Percentiles rank a stretch among this genome's conserved stretches.
phyloP scores from a whole-genome alignment of 768 basidiomycete species.

The Termitomyces sp. region DNA sequence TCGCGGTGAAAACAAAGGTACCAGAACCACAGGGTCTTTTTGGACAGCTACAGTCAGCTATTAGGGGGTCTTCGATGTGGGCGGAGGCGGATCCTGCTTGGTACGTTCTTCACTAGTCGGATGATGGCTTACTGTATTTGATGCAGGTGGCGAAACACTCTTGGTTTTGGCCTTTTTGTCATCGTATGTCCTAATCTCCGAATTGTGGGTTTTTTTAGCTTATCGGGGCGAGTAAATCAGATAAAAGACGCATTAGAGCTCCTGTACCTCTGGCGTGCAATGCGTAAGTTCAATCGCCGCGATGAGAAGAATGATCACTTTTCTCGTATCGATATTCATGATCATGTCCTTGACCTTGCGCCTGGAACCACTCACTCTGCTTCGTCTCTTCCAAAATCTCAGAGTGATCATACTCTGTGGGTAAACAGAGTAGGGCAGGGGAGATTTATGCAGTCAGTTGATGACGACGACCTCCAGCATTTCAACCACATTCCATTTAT shows the following conservation, averaged over 20 bases:
- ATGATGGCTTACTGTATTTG: not conserved
- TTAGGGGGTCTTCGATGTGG: slow-evolving; percentile 51
- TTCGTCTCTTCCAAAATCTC: not conserved
- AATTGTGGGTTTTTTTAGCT: not conserved
- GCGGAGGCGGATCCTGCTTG: slow-evolving; percentile 68
- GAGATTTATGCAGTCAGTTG: not conserved
- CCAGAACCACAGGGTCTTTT: slow-evolving; percentile 7
- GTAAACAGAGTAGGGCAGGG: no score
- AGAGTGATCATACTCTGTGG: not conserved
- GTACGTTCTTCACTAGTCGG: slow-evolving; percentile 21
- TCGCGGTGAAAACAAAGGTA: slow-evolving; percentile 26
- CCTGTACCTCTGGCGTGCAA: slow-evolving; percentile 59
- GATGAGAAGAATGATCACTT: slow-evolving; percentile 60
- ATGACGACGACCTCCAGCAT: not conserved
- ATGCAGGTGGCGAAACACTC: slow-evolving; percentile 56
- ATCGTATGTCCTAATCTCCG: slow-evolving; percentile 36
- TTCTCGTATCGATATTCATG: not conserved
- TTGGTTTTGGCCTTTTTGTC: slow-evolving; percentile 64
- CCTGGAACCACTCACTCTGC: slow-evolving; percentile 10
- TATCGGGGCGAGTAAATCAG: slow-evolving; percentile 23
- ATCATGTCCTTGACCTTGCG: slow-evolving; percentile 45
- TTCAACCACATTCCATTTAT: no score
- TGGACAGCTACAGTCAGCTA: slow-evolving; percentile 7
- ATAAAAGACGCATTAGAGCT: slow-evolving; percentile 64
- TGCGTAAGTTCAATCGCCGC: slow-evolving; percentile 63